phyloP scores from a whole-genome alignment of 106 monocot genomes.

The Vanilla planifolia region DNA sequence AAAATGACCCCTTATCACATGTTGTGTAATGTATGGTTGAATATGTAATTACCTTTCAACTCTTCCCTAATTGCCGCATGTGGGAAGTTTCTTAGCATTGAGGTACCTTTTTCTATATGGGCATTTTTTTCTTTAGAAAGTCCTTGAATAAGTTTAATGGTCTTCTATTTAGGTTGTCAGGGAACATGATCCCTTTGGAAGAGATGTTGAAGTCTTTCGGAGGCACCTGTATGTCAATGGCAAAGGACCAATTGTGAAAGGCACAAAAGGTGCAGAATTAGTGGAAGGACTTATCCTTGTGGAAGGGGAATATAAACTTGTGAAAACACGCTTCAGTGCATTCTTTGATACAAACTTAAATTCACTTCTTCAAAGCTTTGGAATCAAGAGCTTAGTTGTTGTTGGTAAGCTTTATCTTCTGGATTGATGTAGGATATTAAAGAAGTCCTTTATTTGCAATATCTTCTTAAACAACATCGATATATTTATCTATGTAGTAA shows the following conservation, averaged over 20 bases:
- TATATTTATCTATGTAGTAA: not conserved
- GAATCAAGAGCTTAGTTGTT: conserved; percentile 72
- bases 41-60: too few species aligned
- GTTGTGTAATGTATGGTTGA: too few species aligned
- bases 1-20: too few species aligned
- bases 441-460: too few species aligned
- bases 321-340: conserved; percentile 96
- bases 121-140: too few species aligned
- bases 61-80: too few species aligned
- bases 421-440: not conserved
- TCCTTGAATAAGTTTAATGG: not conserved
- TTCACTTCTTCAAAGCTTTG: conserved; percentile 59
- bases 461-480: too few species aligned
- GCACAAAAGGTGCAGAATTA: conserved; percentile 69
- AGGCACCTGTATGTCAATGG: conserved; percentile 62
- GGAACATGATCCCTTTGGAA: conserved; percentile 78
- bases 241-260: conserved; percentile 61
- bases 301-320: conserved; percentile 81
- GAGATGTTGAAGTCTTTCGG: conserved; percentile 87
- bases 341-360: conserved; percentile 81
- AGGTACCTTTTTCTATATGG: too few species aligned
- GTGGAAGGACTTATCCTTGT: conserved; percentile 55
- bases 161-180: conserved; percentile 64
- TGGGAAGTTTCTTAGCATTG: too few species aligned
- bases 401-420: conserved; percentile 48